A percentile compares a stretch with the other conserved stretches of the same genome.
Conservation (phyloP, 2,329 filamentous ascomycete species). For the Hypoxylon rubiginosum region DNA sequence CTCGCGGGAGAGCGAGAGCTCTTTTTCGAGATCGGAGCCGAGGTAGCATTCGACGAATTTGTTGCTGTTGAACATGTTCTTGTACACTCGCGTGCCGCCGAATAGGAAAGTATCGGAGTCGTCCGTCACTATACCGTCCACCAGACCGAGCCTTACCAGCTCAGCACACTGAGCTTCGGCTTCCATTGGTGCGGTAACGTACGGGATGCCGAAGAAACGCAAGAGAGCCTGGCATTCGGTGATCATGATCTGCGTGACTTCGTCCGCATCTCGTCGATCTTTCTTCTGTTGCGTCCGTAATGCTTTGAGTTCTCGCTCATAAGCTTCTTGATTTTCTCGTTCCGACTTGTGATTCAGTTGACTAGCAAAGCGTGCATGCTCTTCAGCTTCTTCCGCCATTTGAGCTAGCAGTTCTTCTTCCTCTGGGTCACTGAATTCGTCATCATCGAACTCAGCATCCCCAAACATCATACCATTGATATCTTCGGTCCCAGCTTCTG, state of each 20-base stretch:
- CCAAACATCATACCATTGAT: constrained; percentile 59
- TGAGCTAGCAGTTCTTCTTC: constrained; percentile 90
- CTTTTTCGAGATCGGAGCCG: constrained; percentile 83
- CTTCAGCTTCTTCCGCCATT: constrained; percentile 90
- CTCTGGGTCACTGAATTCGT: constrained; percentile 86
- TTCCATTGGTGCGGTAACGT: constrained; percentile 98
- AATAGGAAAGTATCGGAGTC: constrained; percentile 98
- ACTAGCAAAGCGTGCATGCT: constrained; percentile 92
- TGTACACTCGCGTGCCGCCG: constrained; percentile 95
- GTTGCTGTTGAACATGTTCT: constrained; percentile 99
- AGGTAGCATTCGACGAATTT: constrained; percentile 99
- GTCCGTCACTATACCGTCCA: constrained; percentile 98
- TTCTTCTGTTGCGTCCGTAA: constrained; percentile 96
- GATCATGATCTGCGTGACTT: constrained; percentile 97
- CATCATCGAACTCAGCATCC: constrained; percentile 73
- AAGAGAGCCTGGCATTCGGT: constrained; percentile 93
- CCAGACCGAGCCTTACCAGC: constrained; percentile 85
- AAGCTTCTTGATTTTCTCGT: constrained; percentile 79
- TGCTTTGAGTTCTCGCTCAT: constrained; percentile 88
- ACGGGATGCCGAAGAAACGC: constrained; percentile 91
- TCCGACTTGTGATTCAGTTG: constrained; percentile 83
- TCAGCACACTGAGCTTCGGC: constrained; percentile 98
- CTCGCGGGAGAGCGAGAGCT: constrained; percentile 86
- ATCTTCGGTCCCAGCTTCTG: constrained; percentile 26
- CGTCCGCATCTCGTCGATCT: constrained; percentile 93